These are phyloP conservation scores for Bipolaris bicolor DNA, from an alignment of 2,329 filamentous ascomycete species.

Conservation along the genomic window DNA sequence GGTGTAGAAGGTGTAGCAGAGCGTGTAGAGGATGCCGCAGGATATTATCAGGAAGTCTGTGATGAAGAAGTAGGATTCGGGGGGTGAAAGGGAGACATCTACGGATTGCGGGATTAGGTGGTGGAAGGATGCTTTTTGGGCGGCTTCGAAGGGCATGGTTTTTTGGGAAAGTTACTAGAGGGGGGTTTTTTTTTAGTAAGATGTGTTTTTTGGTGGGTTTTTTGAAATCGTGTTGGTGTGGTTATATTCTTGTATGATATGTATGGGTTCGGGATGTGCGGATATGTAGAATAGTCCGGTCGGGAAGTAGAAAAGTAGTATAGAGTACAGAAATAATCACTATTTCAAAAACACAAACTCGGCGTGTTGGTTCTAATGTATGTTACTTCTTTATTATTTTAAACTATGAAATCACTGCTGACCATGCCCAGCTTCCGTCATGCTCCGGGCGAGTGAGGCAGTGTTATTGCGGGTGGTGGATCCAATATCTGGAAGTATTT, in stretches of 20 bases:
- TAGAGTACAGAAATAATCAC: too few species aligned
- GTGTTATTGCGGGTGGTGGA: conserved; percentile 2
- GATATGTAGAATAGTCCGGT: too few species aligned
- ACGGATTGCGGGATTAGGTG: conserved; percentile 60
- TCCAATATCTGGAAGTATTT: not conserved
- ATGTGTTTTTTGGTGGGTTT: too few species aligned
- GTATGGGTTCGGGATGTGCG: not conserved
- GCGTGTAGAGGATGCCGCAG: conserved; percentile 49
- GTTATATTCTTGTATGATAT: too few species aligned
- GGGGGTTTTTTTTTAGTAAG: too few species aligned
- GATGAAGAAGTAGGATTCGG: conserved; percentile 50
- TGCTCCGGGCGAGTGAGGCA: conserved; percentile 21
- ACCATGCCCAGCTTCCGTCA: conserved; percentile 32
- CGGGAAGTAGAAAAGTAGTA: too few species aligned
- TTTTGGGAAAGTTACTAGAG: not conserved
- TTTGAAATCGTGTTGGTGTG: too few species aligned
- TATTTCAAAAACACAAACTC: too few species aligned
- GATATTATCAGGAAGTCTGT: conserved; percentile 51
- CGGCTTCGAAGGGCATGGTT: conserved; percentile 41
- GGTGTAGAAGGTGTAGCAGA: conserved; percentile 52
- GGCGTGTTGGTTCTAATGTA: too few species aligned
- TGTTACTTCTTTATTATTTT: not conserved
- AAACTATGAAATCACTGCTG: conserved; percentile 15
- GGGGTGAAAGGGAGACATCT: conserved; percentile 50
- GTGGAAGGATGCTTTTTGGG: conserved; percentile 48